Base-by-base conservation (phyloP, 108 stramenopile genomes). In the Tribonema minus region DNA sequence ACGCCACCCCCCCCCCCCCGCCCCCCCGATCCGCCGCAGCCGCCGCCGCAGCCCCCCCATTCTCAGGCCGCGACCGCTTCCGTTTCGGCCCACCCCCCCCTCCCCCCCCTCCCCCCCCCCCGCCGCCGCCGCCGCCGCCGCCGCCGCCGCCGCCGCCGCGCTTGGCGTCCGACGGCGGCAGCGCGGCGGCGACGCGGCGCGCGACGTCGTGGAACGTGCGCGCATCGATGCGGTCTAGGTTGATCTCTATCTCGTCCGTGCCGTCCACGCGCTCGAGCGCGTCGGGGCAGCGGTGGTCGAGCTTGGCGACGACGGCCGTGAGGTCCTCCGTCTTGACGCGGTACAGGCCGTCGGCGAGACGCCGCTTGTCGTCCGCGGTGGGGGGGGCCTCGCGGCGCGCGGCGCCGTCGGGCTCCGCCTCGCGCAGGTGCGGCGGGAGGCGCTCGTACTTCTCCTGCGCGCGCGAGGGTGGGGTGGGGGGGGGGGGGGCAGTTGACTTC, bases 211-310 rank as follows among this genome's bases (percentile, higher is more conserved):
- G 71, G 85, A 97, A 94, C 28, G 90, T 79, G 34, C 82, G 72
- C 6, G 92, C 76, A n/a, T 83, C 82, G 30, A 97, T 87, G 40
- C 86, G 87, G 87, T 97, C 96, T 5, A 97, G 87, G 83, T 97
- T 96, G 61, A 97, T 78, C 82, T 96, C 94, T 31, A 93, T 89
- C 86, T 94, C 93, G 84, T 92, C 94, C 82, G 93, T 91, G 4
- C 87, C 86, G 37, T 86, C 75, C 81, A 3, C 32, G 7, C 26
- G 69, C 35, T 58, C 26, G 29, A 97, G 64, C 9, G 94, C 92
- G 40, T 85, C 82, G 36, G 94, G 96, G 86, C 92, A 93, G 70
- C 90, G 92, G 28, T 82, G 77, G 74, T 97, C 94, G 33, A 97
- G 82, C 76, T 92, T 92, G 25, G 91, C 89, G 32, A 97, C 88